Conservation (phyloP, 1,284 basidiomycete genomes). For the Coniferiporia weirii region DNA sequence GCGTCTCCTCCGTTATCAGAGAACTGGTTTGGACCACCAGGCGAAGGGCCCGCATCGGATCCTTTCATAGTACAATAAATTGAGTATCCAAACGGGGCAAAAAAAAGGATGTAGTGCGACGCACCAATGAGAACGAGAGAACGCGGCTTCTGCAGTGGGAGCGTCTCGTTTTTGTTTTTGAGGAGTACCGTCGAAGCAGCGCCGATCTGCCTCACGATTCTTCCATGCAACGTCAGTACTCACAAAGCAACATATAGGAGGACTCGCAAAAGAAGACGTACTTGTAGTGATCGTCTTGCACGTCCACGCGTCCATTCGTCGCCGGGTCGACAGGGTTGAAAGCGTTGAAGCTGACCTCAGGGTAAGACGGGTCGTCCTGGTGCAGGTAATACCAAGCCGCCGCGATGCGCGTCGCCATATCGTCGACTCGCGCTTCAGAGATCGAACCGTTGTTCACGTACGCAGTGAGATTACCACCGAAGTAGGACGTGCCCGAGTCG, state of each 20-base stretch:
- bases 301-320: conserved; percentile 66
- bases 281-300: conserved; percentile 68
- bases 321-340: conserved; percentile 46
- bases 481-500: conserved; percentile 46
- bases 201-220: conserved; percentile 67
- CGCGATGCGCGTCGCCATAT: conserved; percentile 64
- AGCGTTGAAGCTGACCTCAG: conserved; percentile 54
- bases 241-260: too few relatives aligned
- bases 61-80: conserved; percentile 32
- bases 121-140: conserved; percentile 53
- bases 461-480: conserved; percentile 56
- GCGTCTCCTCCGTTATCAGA: conserved; percentile 57
- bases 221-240: not conserved
- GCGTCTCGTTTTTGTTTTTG: conserved; percentile 64
- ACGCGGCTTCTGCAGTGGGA: conserved; percentile 62
- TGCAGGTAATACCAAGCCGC: conserved; percentile 55
- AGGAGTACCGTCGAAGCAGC: conserved; percentile 74
- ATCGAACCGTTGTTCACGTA: conserved; percentile 70
- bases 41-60: conserved; percentile 64
- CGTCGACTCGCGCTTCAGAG: conserved; percentile 55
- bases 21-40: conserved; percentile 70
- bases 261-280: too few relatives aligned
- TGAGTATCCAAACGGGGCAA: conserved; percentile 15
- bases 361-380: conserved; percentile 60
- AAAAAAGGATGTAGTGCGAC: conserved; percentile 24